phyloP scores from a whole-genome alignment of 768 basidiomycete genomes.

The Leccinum fibrillosum region DNA sequence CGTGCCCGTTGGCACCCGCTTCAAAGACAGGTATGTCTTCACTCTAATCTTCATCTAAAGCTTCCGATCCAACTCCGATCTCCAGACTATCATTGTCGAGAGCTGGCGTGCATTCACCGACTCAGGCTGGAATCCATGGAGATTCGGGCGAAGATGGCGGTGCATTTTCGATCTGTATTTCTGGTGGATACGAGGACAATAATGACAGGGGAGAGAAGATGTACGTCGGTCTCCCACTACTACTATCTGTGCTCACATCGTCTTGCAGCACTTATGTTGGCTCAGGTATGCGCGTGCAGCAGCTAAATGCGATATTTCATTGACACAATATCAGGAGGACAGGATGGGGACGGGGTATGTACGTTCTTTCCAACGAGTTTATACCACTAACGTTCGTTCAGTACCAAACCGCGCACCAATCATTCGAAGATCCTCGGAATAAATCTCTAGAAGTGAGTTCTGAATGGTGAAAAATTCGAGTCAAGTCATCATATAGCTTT shows the following conservation, averaged over 20 bases:
- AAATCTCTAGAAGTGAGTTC: conserved; percentile 18
- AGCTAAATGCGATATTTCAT: neutral
- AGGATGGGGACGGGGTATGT: conserved; percentile 16
- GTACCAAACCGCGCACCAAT: conserved; percentile 24
- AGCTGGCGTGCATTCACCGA: conserved; percentile 34
- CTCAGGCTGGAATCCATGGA: conserved; percentile 40
- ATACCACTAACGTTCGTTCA: conserved; percentile 5
- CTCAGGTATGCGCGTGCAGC: conserved; percentile 16
- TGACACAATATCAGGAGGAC: conserved; percentile 19
- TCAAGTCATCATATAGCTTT: neutral
- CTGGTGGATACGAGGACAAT: conserved; percentile 42
- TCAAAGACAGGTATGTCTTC: conserved; percentile 15
- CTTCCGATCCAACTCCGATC: neutral
- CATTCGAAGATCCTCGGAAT: conserved; percentile 21
- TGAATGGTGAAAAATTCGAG: neutral
- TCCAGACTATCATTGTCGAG: conserved; percentile 13
- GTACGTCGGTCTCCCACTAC: conserved; percentile 22
- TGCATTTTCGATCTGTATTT: conserved; percentile 41
- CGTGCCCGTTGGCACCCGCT: conserved; percentile 20
- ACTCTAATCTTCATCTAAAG: neutral
- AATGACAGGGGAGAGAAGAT: conserved; percentile 35
- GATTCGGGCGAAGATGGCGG: conserved; percentile 21
- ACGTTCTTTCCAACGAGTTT: neutral
- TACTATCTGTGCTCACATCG: neutral
- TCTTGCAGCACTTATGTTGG: conserved; percentile 34